Base-by-base conservation (phyloP, 257 asterid genomes). In the Jacaranda copaia region DNA sequence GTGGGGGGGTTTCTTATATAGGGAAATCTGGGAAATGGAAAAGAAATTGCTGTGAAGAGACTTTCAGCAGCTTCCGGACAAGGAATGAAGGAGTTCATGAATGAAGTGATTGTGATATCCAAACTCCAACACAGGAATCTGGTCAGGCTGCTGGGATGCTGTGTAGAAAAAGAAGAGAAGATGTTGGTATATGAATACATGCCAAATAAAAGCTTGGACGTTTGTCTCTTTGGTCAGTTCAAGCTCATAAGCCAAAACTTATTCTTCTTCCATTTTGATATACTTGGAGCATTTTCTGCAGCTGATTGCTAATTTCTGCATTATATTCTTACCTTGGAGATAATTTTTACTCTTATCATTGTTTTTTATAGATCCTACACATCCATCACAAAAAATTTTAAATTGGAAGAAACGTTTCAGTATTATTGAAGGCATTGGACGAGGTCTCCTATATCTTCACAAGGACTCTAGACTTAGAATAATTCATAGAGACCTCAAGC, bases 361-460 rank as follows among this genome's bases (percentile, higher is more conserved):
- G 0, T 48, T 59, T 61, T 16, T 0, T 42, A 32, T 35, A 77
- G 79, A 57, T 72, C 56, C 51, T 35, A 19, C 76, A 5, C 65
- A 63, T 65, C 71, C 82, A 78, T 62, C 81, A 11, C 79, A 62
- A 15, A 51, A 36, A 63, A 5, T 79, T 20, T 59, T 89, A 3
- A 83, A 80, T 59, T 87, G 94, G 94, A 70, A 38, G 13, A 81
- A 52, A 49, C 90, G 91, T 36, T 77, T 72, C 5, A 70, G 51
- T 18, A 82, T 89, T 16, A 82, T 87, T 5, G 87, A 82, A 78
- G 91, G 91, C 52, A 81, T 84, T 45, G 90, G 84, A 0, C 71
- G 91, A 69, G 94, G 94, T 16, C 82, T 89, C 60, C 79, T 87
- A 15, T 89, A 89, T 68, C 92, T 89, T 46, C 94, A 89, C 56